Percentiles rank a stretch among this genome's conserved stretches.
phyloP scores from a whole-genome alignment of 75 land plant species.

The Azolla pinnata region DNA sequence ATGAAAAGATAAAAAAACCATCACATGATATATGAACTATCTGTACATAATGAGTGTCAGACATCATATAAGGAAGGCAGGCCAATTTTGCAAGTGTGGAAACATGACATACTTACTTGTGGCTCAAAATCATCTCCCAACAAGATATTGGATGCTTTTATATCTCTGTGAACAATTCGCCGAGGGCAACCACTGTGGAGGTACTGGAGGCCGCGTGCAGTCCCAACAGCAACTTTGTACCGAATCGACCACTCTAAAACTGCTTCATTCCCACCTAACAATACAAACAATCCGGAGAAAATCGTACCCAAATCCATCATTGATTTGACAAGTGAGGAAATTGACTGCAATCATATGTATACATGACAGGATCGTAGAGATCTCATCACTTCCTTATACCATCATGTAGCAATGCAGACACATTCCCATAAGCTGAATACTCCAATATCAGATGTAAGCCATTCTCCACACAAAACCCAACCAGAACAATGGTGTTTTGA shows the following conservation, averaged over 20 bases:
- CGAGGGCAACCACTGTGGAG: slow-evolving; percentile 79
- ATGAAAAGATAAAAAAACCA: not conserved
- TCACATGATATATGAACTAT: not conserved
- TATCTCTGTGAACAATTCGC: slow-evolving; percentile 90
- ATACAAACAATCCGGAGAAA: no score
- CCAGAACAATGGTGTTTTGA: slow-evolving; percentile 28
- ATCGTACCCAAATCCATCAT: not conserved
- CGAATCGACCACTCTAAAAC: slow-evolving; percentile 62
- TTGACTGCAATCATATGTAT: not conserved
- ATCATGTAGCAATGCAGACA: slow-evolving; percentile 31
- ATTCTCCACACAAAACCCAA: slow-evolving; percentile 36
- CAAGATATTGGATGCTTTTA: slow-evolving; percentile 81
- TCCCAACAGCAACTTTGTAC: slow-evolving; percentile 73
- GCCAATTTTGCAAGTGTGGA: not conserved
- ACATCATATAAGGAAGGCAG: not conserved
- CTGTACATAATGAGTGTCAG: not conserved
- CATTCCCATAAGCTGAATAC: slow-evolving; percentile 34
- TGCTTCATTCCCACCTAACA: slow-evolving; percentile 15
- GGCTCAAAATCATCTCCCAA: slow-evolving; percentile 81
- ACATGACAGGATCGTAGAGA: slow-evolving; percentile 10
- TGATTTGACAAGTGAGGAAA: not conserved
- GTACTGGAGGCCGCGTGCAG: slow-evolving; percentile 81
- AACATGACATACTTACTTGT: slow-evolving; percentile 39
- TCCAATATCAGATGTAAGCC: slow-evolving; percentile 36
- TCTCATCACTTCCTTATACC: slow-evolving; percentile 24